Evolutionary conservation across 2,329 filamentous ascomycete species (phyloP).

Genomic region (Cordyceps tenuipes): DNA sequence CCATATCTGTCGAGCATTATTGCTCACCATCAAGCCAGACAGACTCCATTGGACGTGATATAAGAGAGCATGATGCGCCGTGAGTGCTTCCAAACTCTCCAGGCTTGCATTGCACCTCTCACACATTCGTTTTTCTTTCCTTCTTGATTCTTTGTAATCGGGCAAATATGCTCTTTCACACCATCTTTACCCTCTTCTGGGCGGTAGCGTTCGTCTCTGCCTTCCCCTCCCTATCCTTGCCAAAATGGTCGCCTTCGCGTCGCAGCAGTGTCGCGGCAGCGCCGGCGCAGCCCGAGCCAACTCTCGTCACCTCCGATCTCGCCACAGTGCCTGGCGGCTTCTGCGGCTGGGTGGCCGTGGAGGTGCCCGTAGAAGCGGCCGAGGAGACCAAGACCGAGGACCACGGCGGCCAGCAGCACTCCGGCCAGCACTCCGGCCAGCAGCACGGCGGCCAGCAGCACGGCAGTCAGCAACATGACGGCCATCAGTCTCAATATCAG

Average conservation of each 20-base stretch:
- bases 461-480: no score
- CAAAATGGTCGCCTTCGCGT: not conserved
- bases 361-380: not conserved
- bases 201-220: not conserved
- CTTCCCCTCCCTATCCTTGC: conserved; percentile 3
- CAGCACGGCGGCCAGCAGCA: not conserved
- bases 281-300: not conserved
- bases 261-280: not conserved
- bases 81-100: not conserved
- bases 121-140: not conserved
- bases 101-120: not conserved
- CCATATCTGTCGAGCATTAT: not conserved
- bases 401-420: not conserved
- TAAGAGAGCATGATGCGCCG: not conserved
- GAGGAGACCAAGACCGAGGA: not conserved
- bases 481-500: not conserved
- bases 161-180: conserved; percentile 8
- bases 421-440: no score
- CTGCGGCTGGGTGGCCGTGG: not conserved
- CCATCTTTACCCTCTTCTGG: conserved; percentile 6
- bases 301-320: not conserved
- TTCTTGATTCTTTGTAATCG: not conserved
- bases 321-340: not conserved
- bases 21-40: not conserved
- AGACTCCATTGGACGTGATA: not conserved